These are phyloP conservation scores for Cupressus sempervirens DNA, from an alignment of 75 land plant species.

Conservation along the genomic window DNA sequence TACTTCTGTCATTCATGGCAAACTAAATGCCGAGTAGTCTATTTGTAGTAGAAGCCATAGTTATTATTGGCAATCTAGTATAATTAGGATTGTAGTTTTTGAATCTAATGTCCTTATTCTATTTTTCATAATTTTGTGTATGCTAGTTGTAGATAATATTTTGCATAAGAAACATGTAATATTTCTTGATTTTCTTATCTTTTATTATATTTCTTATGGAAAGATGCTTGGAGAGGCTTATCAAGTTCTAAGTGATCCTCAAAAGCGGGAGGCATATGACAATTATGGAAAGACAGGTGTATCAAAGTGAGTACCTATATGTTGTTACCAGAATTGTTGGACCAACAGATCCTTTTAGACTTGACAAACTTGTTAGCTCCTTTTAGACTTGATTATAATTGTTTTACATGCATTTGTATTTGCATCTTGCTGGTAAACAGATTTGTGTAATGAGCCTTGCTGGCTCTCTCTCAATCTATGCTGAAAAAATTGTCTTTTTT, in stretches of 20 bases:
- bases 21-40: background rate
- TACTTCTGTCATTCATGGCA: background rate
- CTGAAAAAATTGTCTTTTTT: no score
- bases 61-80: background rate
- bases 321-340: background rate
- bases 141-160: background rate
- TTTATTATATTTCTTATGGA: constrained; percentile 9
- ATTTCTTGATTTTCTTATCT: constrained; percentile 2
- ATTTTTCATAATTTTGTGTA: background rate
- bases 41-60: background rate
- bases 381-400: background rate
- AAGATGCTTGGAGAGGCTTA: constrained; percentile 82
- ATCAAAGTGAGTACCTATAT: constrained; percentile 38
- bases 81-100: background rate
- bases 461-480: no score
- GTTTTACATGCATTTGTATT: background rate
- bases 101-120: background rate
- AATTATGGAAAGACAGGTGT: constrained; percentile 65
- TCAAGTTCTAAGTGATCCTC: constrained; percentile 76
- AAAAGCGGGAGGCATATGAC: constrained; percentile 70
- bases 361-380: background rate
- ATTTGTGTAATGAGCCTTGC: no score
- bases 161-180: constrained; percentile 1
- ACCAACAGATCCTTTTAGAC: background rate
- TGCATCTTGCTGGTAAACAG: no score